Percentiles rank a stretch among this genome's conserved stretches.
phyloP scores from a whole-genome alignment of 129 eudicot species.

The Pulicaria dysenterica region DNA sequence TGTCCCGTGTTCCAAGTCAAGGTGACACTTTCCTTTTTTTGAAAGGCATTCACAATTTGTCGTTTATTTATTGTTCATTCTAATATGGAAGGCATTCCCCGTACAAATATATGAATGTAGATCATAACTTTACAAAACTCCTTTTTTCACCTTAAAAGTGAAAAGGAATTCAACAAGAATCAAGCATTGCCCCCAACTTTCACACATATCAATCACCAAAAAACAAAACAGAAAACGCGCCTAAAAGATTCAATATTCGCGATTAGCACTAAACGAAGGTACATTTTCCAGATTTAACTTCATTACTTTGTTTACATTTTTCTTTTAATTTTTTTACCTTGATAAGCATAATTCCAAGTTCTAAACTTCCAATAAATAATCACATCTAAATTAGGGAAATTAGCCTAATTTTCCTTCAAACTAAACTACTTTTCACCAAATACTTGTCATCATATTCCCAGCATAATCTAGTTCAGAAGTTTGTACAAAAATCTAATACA shows the following conservation, averaged over 20 bases:
- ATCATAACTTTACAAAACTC: background rate
- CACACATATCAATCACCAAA: constrained; percentile 1
- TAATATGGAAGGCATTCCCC: background rate
- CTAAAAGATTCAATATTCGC: background rate
- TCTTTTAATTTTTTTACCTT: constrained; percentile 8
- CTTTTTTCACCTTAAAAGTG: background rate
- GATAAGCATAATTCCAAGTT: background rate
- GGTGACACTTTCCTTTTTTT: constrained; percentile 8
- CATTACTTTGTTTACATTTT: background rate
- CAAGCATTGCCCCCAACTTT: constrained; percentile 31
- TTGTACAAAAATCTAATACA: background rate
- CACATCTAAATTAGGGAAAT: background rate
- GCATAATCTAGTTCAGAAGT: background rate
- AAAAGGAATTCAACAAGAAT: constrained; percentile 12
- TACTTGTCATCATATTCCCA: constrained; percentile 8
- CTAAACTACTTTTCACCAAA: constrained; percentile 16
- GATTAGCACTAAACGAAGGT: constrained; percentile 17
- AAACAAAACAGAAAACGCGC: background rate
- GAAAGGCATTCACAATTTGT: background rate
- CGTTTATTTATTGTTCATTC: too few relatives aligned
- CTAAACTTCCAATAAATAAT: background rate
- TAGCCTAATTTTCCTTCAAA: background rate
- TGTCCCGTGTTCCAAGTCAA: constrained; percentile 8
- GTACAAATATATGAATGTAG: background rate
- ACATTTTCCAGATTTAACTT: constrained; percentile 30